A percentile compares a stretch with the other conserved stretches of the same genome.
Evolutionary conservation across 2,329 filamentous ascomycete genomes (phyloP).

Genomic region (Nemania bipapillata): DNA sequence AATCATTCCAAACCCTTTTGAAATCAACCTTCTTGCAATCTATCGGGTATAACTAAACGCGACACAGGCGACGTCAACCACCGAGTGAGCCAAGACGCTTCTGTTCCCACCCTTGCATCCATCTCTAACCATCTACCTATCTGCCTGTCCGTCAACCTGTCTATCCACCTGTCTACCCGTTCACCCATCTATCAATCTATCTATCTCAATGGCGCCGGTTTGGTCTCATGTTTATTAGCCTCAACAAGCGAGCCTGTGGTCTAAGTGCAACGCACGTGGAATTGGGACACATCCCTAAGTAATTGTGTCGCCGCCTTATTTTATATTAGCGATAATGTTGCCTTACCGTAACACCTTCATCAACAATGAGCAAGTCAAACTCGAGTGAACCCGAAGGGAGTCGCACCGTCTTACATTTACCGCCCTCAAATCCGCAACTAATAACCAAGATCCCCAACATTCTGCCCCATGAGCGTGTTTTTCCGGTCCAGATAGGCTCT

Average conservation of each 20-base stretch:
- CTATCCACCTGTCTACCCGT: background rate
- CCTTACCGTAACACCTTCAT: slow-evolving; percentile 35
- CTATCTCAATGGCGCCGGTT: background rate
- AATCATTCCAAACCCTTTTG: slow-evolving; percentile 28
- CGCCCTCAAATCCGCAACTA: slow-evolving; percentile 50
- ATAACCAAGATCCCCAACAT: slow-evolving; percentile 65
- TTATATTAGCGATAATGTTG: slow-evolving; percentile 41
- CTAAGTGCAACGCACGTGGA: slow-evolving; percentile 18
- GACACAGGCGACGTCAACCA: slow-evolving; percentile 13
- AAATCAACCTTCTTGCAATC: slow-evolving; percentile 18
- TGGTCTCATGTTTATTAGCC: slow-evolving; percentile 4
- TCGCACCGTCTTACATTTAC: slow-evolving; percentile 45
- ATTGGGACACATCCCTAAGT: background rate
- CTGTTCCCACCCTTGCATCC: no score
- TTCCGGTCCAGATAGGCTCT: slow-evolving; percentile 78
- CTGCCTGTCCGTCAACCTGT: background rate
- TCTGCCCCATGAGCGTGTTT: slow-evolving; percentile 76
- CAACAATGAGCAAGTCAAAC: slow-evolving; percentile 49
- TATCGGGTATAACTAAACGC: background rate
- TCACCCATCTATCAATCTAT: background rate
- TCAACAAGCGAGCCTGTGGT: slow-evolving; percentile 14
- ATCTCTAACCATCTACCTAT: background rate
- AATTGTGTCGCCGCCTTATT: slow-evolving; percentile 16
- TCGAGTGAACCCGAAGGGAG: slow-evolving; percentile 48
- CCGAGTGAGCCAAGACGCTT: slow-evolving; percentile 3